These are phyloP conservation scores for Inga oerstediana DNA, from an alignment of 306 rosid species.

Conservation along the genomic window DNA sequence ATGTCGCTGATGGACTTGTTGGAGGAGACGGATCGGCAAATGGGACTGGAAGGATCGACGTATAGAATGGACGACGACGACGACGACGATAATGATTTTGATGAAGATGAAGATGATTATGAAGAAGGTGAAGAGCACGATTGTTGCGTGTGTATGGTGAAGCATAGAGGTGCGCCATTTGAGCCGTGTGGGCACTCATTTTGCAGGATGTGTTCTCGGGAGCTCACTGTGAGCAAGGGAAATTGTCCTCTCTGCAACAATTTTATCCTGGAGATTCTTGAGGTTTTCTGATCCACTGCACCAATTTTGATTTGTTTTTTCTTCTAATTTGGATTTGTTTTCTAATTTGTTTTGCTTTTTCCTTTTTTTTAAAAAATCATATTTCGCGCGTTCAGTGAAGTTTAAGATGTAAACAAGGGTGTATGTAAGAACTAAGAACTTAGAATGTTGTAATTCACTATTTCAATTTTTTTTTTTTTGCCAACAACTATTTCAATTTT, in stretches of 20 bases:
- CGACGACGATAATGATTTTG: constrained; percentile 17
- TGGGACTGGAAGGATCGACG: constrained; percentile 67
- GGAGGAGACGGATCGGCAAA: constrained; percentile 74
- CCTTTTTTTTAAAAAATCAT: not conserved
- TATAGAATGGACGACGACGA: constrained; percentile 39
- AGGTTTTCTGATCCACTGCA: constrained; percentile 53
- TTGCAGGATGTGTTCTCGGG: constrained; percentile 88
- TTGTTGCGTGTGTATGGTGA: constrained; percentile 87
- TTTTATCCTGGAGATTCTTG: constrained; percentile 78
- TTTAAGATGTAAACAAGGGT: not conserved
- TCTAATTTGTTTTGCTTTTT: not conserved
- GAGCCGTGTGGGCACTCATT: constrained; percentile 76
- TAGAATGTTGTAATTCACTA: not conserved
- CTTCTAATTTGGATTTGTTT: not conserved
- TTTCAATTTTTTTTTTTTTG: not conserved
- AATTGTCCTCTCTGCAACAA: constrained; percentile 82
- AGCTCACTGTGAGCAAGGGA: constrained; percentile 69
- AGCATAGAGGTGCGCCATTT: constrained; percentile 68
- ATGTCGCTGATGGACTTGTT: constrained; percentile 90
- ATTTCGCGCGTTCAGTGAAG: not conserved
- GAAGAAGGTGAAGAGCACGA: constrained; percentile 47
- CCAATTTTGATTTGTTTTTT: not conserved
- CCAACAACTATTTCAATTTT: too few species aligned
- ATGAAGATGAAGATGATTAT: constrained; percentile 26
- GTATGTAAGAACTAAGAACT: too few species aligned